Evolutionary conservation across 2,329 filamentous ascomycete species (phyloP), one percentile per base, ranked within the genome.

Genomic region (Ceratocystis alfenasii): DNA sequence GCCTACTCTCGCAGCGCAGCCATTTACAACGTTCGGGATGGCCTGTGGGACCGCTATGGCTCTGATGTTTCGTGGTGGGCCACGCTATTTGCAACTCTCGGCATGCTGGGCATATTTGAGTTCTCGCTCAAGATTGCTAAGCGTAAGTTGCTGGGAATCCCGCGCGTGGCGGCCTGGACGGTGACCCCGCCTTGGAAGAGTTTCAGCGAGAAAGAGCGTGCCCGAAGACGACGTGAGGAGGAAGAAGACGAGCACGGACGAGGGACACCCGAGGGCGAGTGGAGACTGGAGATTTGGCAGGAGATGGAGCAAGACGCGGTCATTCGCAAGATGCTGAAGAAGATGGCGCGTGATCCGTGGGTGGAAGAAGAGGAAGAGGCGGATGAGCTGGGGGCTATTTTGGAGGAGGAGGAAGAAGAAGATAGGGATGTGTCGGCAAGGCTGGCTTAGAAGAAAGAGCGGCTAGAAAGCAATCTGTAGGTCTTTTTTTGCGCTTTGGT

Each of bases 31-130:
- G 88, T 93, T 30, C 82, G 82, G 10, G 75, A 79, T 70, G 85
- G 87, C 33, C 88, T 95, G 70, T 78, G 85, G 6, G 73, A 79
- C 20, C 79, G 81, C 0, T 92, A 88, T 66, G 90, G 90, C 15
- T 78, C 77, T 25, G 87, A 89, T 68, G 75, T 83, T 0, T 76
- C 82, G 0, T 95, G 90, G 88, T 95, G 89, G 89, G 76, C 82
- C 1, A 84, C 84, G 0, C 75, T 92, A 1, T 78, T 92, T 57
- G 75, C 89, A 30, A 82, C 86, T 2, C 74, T 91, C 0, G 75
- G 78, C 7, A 74, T 83, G 0, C 80, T 88, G 3, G 77, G 86
- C 12, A 74, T 85, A 12, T 78, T 90, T 53, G 89, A 95, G 70
- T 74, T 90, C 5, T 79, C 81, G 1, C 81, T 86, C 68, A 83